Evolutionary conservation across 257 asterid genomes (phyloP).

Genomic region (Anisodus tanguticus): DNA sequence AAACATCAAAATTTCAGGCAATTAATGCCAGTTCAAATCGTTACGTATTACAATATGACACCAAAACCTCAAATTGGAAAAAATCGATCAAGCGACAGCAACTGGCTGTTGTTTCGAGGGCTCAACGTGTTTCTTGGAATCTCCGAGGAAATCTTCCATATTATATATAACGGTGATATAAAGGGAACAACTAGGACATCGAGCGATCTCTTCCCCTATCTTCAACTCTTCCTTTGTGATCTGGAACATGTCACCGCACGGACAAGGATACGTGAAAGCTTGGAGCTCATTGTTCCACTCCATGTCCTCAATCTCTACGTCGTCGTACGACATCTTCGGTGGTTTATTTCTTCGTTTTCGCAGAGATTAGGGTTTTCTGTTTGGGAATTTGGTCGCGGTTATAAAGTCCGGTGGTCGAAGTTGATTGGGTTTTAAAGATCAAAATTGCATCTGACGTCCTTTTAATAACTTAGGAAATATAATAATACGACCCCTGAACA

Average conservation of each 20-base stretch:
- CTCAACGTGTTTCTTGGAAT: conserved; percentile 47
- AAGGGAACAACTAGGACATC: conserved; percentile 93
- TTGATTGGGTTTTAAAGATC: not conserved
- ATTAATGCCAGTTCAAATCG: not conserved
- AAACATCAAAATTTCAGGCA: conserved; percentile 21
- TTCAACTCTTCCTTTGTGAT: conserved; percentile 80
- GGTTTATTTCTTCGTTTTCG: not conserved
- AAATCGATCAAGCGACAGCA: conserved; percentile 64
- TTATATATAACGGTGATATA: conserved; percentile 84
- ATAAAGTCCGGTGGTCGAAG: not conserved
- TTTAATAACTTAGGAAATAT: not conserved
- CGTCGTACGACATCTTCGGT: conserved; percentile 83
- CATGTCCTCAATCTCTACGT: conserved; percentile 97
- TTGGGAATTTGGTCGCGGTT: not conserved
- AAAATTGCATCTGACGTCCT: not conserved
- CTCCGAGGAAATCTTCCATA: conserved; percentile 71
- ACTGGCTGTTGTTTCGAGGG: conserved; percentile 66
- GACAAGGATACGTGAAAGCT: conserved; percentile 89
- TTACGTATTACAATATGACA: conserved; percentile 8
- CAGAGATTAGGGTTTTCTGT: not conserved
- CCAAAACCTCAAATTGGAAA: not conserved
- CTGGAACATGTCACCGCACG: conserved; percentile 93
- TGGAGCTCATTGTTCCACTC: conserved; percentile 88
- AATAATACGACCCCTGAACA: not conserved
- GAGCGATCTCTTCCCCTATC: conserved; percentile 88